Conservation (phyloP, 1,284 basidiomycete species). For the Sanguinoderma infundibulare region DNA sequence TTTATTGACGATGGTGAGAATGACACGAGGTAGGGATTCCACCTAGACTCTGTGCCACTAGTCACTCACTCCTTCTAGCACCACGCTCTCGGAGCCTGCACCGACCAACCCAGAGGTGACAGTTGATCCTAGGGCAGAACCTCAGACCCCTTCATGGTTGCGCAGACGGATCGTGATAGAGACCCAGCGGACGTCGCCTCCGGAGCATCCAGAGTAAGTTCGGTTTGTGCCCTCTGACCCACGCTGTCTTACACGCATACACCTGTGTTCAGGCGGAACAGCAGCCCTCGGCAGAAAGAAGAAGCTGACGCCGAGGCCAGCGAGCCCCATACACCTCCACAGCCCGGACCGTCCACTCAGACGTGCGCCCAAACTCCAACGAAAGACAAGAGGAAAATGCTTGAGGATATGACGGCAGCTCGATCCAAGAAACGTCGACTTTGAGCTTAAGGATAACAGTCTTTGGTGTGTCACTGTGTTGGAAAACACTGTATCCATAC, state of each 20-base stretch:
- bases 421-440: constrained; percentile 20
- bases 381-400: constrained; percentile 41
- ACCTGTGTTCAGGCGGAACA: not conserved
- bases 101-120: constrained; percentile 5
- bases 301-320: not conserved
- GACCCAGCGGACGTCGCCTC: not conserved
- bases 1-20: not conserved
- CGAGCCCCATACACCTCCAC: not conserved
- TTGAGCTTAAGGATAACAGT: no score
- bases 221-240: not conserved
- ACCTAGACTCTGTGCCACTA: no score
- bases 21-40: not conserved
- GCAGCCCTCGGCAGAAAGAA: not conserved
- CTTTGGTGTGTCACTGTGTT: no score
- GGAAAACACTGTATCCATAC: no score
- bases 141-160: constrained; percentile 8
- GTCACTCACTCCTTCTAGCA: constrained; percentile 1
- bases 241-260: not conserved
- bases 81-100: constrained; percentile 5
- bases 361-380: constrained; percentile 39
- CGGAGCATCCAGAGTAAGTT: not conserved
- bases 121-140: not conserved
- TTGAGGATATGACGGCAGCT: constrained; percentile 39
- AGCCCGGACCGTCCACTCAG: constrained; percentile 1
- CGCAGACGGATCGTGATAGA: constrained; percentile 8